These are phyloP conservation scores for Picochlorum sp. DNA, from an alignment of 139 green algal genomes.

Conservation along the genomic window DNA sequence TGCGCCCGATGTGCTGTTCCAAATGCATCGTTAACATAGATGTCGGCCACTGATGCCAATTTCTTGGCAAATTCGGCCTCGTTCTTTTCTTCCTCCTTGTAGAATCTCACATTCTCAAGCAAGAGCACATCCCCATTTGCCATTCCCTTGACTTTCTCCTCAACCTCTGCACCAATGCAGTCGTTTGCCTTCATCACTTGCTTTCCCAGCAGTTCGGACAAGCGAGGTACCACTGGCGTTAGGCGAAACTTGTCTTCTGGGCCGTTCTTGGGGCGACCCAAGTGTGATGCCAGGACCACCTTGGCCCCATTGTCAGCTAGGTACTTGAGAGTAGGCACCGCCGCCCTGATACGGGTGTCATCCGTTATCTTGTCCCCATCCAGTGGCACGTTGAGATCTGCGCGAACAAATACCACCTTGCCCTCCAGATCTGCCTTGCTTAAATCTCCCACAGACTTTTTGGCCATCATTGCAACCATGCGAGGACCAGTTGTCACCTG, in stretches of 20 bases:
- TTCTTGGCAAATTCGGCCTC: constrained; percentile 87
- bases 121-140: constrained; percentile 76
- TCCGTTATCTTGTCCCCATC: constrained; percentile 90
- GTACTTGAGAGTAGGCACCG: constrained; percentile 93
- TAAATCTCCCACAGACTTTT: constrained; percentile 61
- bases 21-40: constrained; percentile 99
- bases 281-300: constrained; percentile 89
- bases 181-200: constrained; percentile 84
- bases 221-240: constrained; percentile 49
- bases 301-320: constrained; percentile 94
- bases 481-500: constrained; percentile 2
- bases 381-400: constrained; percentile 97
- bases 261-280: constrained; percentile 93
- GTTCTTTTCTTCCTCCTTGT: constrained; percentile 99
- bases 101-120: constrained; percentile 95
- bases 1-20: constrained; percentile 97
- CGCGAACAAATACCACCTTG: constrained; percentile 71
- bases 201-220: constrained; percentile 81
- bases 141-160: constrained; percentile 48
- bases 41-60: constrained; percentile 83
- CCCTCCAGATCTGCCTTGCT: constrained; percentile 88
- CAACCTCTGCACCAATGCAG: constrained; percentile 88
- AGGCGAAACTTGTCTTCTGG: constrained; percentile 87
- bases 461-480: constrained; percentile 25
- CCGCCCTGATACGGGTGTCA: constrained; percentile 95